Percentiles rank a stretch among this genome's conserved stretches.
phyloP scores from a whole-genome alignment of 345 rosid genomes.

The Gynandropsis gynandra region DNA sequence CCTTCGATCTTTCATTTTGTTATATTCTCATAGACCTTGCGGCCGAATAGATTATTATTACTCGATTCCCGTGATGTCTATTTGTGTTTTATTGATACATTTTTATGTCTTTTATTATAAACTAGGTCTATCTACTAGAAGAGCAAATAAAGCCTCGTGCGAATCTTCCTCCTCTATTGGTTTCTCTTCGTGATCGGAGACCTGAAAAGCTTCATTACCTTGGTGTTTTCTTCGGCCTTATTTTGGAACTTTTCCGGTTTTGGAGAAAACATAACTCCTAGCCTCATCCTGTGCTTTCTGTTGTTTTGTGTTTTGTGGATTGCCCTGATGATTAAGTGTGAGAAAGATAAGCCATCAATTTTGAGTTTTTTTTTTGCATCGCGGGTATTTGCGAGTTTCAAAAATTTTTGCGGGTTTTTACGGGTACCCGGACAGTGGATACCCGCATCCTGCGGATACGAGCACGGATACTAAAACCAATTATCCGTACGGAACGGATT shows the following conservation, averaged over 20 bases:
- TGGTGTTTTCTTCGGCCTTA: conserved; percentile 94
- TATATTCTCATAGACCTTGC: conserved; percentile 60
- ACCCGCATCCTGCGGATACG: too few relatives aligned
- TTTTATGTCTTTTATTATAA: conserved; percentile 1
- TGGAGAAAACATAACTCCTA: too few relatives aligned
- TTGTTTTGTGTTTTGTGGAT: too few relatives aligned
- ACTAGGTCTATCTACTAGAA: conserved; percentile 74
- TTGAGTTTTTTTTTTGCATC: too few relatives aligned
- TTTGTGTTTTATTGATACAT: not conserved
- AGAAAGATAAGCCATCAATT: too few relatives aligned
- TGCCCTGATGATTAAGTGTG: too few relatives aligned
- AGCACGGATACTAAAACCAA: too few relatives aligned
- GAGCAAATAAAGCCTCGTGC: conserved; percentile 75
- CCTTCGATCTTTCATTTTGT: conserved; percentile 29
- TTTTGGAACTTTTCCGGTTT: conserved; percentile 86
- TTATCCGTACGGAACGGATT: too few relatives aligned
- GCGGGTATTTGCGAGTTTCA: too few relatives aligned
- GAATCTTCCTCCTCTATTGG: conserved; percentile 82
- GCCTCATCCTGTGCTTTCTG: too few relatives aligned
- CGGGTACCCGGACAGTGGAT: too few relatives aligned
- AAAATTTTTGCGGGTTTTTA: too few relatives aligned
- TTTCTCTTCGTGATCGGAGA: conserved; percentile 65
- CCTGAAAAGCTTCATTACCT: conserved; percentile 89
- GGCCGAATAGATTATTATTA: conserved; percentile 89
- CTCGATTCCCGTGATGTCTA: conserved; percentile 4